Evolutionary conservation across 208 protist species (phyloP).

Genomic region (Zelonia costaricensis): DNA sequence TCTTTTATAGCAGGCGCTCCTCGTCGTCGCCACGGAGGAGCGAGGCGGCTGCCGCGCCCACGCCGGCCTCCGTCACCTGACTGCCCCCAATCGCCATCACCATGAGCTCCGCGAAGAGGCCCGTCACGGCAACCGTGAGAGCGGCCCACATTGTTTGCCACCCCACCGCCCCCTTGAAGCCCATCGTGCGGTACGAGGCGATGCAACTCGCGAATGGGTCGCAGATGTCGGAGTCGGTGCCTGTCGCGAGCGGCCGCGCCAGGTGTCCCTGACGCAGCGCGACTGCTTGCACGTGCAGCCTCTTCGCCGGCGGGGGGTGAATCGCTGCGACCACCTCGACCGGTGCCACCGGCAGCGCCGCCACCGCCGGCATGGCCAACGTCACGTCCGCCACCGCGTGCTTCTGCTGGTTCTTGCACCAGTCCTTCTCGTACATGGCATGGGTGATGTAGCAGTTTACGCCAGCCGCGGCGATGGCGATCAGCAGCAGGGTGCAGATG

Average conservation of each 20-base stretch:
- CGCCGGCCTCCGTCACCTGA: constrained; percentile 9
- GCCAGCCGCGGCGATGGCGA: background rate
- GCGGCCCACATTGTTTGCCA: constrained; percentile 2
- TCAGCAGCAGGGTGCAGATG: constrained; percentile 13
- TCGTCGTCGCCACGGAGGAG: constrained; percentile 2
- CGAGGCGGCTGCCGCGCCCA: background rate
- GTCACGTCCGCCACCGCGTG: background rate
- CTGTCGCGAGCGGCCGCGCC: too few species aligned
- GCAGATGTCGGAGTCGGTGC: constrained; percentile 8
- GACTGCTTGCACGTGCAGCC: background rate
- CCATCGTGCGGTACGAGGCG: constrained; percentile 31
- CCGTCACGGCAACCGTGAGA: background rate
- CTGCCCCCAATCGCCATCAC: constrained; percentile 9
- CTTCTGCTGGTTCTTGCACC: constrained; percentile 12
- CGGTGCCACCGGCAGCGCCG: background rate
- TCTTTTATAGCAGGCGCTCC: constrained; percentile 5
- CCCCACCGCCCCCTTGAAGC: constrained; percentile 22
- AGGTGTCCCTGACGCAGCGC: too few species aligned
- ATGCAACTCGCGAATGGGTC: constrained; percentile 36
- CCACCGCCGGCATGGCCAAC: background rate
- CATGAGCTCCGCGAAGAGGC: constrained; percentile 9
- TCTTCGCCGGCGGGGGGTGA: background rate
- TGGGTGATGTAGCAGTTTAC: constrained; percentile 11
- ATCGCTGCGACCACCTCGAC: too few species aligned
- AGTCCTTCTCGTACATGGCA: constrained; percentile 29